Conservation (phyloP, 2,329 filamentous ascomycete genomes). For the Westerdykella ornata region DNA sequence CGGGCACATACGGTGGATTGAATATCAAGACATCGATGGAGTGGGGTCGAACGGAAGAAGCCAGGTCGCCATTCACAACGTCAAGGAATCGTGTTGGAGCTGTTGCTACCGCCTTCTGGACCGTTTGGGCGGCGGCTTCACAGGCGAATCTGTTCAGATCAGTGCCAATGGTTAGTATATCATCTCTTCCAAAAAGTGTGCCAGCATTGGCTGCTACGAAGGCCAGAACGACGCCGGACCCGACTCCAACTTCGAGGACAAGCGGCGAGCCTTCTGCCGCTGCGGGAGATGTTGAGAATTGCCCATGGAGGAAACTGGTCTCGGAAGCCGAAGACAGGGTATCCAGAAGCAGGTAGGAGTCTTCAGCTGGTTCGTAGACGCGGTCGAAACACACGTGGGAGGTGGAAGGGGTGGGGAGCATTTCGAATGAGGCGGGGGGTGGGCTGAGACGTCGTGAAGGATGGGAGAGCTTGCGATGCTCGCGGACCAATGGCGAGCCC, state of each 20-base stretch:
- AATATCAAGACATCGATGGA: constrained; percentile 81
- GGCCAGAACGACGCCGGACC: constrained; percentile 87
- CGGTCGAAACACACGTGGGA: constrained; percentile 82
- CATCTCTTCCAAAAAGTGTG: constrained; percentile 63
- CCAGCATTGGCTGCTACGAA: constrained; percentile 73
- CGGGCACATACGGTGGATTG: constrained; percentile 96
- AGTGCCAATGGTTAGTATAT: constrained; percentile 66
- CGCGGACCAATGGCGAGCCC: neutral
- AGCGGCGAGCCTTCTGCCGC: constrained; percentile 38
- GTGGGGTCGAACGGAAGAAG: constrained; percentile 51
- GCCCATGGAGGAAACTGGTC: constrained; percentile 57
- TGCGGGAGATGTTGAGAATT: constrained; percentile 45
- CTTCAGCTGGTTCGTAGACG: constrained; percentile 92
- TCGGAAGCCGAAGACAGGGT: constrained; percentile 71
- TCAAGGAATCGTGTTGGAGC: constrained; percentile 51
- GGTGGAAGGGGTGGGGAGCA: constrained; percentile 92
- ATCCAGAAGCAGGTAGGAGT: constrained; percentile 90
- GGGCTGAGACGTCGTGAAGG: constrained; percentile 10
- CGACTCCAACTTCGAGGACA: constrained; percentile 79
- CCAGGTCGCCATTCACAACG: constrained; percentile 64
- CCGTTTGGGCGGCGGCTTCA: constrained; percentile 64
- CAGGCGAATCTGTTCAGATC: constrained; percentile 87
- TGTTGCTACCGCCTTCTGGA: constrained; percentile 45
- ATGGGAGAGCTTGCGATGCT: neutral
- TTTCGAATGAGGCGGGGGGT: constrained; percentile 35